phyloP scores from a whole-genome alignment of 495 filamentous ascomycete genomes.

The Aspergillus wentii region DNA sequence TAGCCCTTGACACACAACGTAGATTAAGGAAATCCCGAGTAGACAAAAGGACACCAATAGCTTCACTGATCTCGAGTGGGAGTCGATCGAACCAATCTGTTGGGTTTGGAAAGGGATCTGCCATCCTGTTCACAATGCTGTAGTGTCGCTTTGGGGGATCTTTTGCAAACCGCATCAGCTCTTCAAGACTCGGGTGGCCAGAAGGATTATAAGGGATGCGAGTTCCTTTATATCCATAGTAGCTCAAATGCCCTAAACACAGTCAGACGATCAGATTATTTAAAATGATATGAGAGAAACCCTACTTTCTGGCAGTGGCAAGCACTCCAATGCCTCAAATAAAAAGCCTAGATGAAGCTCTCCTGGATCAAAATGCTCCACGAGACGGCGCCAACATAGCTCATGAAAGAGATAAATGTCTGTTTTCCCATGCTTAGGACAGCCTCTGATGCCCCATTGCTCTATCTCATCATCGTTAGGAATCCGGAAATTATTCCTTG shows the following conservation, averaged over 20 bases:
- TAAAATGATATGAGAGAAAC: neutral
- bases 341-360: too few relatives aligned
- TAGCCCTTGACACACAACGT: neutral
- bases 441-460: too few relatives aligned
- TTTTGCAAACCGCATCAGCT: slow-evolving; percentile 4
- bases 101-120: neutral
- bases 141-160: neutral
- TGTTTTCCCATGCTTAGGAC: too few relatives aligned
- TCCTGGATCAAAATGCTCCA: too few relatives aligned
- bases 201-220: neutral
- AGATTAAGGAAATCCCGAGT: neutral
- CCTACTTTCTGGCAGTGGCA: too few relatives aligned
- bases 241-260: too few relatives aligned
- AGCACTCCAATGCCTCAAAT: too few relatives aligned
- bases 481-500: too few relatives aligned
- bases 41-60: neutral
- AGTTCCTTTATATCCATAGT: neutral
- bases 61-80: neutral
- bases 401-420: too few relatives aligned
- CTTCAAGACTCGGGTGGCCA: neutral
- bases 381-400: too few relatives aligned
- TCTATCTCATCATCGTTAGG: too few relatives aligned
- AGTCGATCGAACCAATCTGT: neutral
- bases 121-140: neutral
- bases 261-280: neutral